Base-by-base conservation (phyloP, 2,329 filamentous ascomycete species). In the Fonsecaea multimorphosa region DNA sequence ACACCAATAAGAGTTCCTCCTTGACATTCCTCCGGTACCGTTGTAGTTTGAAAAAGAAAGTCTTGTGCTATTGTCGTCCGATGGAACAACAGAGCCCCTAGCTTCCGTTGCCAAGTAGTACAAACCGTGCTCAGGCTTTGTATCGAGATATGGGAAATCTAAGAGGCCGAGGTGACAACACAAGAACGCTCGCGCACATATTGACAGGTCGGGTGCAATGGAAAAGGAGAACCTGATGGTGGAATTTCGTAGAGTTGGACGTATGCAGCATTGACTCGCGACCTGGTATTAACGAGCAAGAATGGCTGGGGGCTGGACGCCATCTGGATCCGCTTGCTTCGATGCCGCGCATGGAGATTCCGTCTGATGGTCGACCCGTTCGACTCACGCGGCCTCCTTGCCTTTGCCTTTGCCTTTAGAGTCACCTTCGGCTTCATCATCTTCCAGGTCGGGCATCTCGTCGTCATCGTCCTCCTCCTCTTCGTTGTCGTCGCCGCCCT, bases 401-500 rank as follows among this genome's bases (percentile, higher is more conserved):
- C 73, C 73, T 69, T 75, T 75, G 57, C 65, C 70, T 59, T 73
- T 73, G 63, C 62, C 70, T 60, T 67, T 71, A 36, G 31, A 58
- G n/a, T 62, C 68, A 44, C 75, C 78, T 72, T 80, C 79, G 71
- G 79, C 79, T 66, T 78, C 78, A 38, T 76, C 77, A 63, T 81
- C 80, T 46, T 69, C 73, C 22, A 73, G 68, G 29, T 79, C 78
- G 19, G 68, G 71, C 31, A 70, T 69, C 44, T 73, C 70, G 66
- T 73, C 68, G 75, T 77, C 73, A 34, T 77, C 80, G 49, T 69
- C 76, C 52, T 82, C 82, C 9, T 36, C 58, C 44, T 84, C 85
- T 66, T 91, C 90, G 57, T 89, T 87, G 2, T 86, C 85, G 11
- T 85, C 86, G 1, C 84, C 82, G 24, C 84, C 72, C 44, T 79